A percentile compares a stretch with the other conserved stretches of the same genome.
Conservation (phyloP, 2,329 filamentous ascomycete genomes). For the Sporothrix globosa region DNA sequence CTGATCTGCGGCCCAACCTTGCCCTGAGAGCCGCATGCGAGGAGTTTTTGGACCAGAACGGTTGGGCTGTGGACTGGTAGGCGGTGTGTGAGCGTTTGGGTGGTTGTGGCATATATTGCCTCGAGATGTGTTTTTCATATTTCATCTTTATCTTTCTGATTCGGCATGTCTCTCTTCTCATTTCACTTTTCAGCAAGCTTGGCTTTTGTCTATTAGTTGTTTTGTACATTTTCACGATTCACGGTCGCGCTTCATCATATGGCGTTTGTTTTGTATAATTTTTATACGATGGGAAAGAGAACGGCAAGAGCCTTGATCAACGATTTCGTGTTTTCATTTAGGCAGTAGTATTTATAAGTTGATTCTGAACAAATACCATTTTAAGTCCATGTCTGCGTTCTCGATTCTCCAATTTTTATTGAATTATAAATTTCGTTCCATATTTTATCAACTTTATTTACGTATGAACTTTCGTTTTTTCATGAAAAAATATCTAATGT, state of each 20-base stretch:
- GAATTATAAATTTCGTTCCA: too few relatives aligned
- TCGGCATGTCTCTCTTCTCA: neutral
- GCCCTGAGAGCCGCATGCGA: slow-evolving; percentile 69
- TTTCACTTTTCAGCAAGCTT: neutral
- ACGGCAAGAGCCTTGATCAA: neutral
- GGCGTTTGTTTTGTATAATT: neutral
- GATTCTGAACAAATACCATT: too few relatives aligned
- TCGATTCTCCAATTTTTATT: too few relatives aligned
- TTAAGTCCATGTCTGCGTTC: too few relatives aligned
- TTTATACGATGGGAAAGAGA: neutral
- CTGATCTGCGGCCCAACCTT: slow-evolving; percentile 79
- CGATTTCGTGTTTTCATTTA: neutral
- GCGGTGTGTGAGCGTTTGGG: neutral
- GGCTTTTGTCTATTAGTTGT: neutral
- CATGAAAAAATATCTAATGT: too few relatives aligned
- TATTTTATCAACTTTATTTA: too few relatives aligned
- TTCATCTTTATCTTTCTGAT: neutral
- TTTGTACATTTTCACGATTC: neutral
- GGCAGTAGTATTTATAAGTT: neutral
- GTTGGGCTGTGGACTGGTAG: slow-evolving; percentile 90
- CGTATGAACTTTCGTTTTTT: too few relatives aligned
- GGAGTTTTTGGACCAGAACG: slow-evolving; percentile 83
- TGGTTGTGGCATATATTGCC: neutral
- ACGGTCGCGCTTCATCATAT: slow-evolving; percentile 19
- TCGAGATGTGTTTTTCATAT: neutral